Evolutionary conservation across 495 filamentous ascomycete species (phyloP).

Genomic region (Lichenothelia convexa): DNA sequence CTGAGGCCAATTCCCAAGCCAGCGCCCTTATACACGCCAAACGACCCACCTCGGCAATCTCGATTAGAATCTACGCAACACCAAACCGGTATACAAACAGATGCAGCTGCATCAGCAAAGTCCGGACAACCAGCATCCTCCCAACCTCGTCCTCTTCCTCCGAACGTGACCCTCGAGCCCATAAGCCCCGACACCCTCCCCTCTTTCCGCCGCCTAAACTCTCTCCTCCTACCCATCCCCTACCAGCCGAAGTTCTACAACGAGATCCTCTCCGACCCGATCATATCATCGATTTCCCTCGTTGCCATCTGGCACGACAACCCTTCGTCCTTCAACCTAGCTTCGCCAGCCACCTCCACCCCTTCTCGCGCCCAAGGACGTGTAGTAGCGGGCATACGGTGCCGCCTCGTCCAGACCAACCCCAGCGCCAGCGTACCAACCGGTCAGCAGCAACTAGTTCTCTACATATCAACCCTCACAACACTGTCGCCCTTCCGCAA

Average conservation of each 20-base stretch:
- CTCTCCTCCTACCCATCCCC: conserved; percentile 66
- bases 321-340: too few relatives aligned
- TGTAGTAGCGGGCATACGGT: conserved; percentile 68
- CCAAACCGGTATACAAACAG: neutral
- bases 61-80: neutral
- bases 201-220: conserved; percentile 62
- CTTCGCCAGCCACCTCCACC: conserved; percentile 20
- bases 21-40: neutral
- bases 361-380: conserved; percentile 2
- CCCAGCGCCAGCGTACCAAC: conserved; percentile 3
- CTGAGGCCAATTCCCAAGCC: neutral
- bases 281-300: conserved; percentile 53
- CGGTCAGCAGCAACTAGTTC: conserved; percentile 17
- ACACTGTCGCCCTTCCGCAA: conserved; percentile 67
- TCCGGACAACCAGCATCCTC: neutral
- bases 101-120: neutral
- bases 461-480: conserved; percentile 81
- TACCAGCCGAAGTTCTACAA: conserved; percentile 81
- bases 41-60: neutral
- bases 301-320: conserved; percentile 51
- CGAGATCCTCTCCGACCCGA: conserved; percentile 47
- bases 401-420: conserved; percentile 44
- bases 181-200: conserved; percentile 34
- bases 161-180: conserved; percentile 17
- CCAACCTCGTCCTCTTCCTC: conserved; percentile 10